phyloP scores from a whole-genome alignment of 371 early-diverging fungal genomes.

The Mucor piriformis region DNA sequence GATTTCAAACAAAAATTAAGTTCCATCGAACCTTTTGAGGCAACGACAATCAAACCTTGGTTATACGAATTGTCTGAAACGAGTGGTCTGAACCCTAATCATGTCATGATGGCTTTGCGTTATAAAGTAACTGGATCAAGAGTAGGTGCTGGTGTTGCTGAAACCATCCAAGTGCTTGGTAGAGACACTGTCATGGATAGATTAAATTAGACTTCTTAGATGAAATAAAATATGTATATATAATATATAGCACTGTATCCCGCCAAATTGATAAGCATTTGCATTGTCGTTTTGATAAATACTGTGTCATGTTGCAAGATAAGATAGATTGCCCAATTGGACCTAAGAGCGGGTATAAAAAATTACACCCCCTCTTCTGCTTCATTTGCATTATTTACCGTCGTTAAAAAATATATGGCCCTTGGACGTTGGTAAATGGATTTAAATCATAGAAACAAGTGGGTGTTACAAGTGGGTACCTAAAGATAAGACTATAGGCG shows the following conservation, averaged over 20 bases:
- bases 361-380: too few species aligned
- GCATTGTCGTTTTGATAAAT: too few species aligned
- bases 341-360: too few species aligned
- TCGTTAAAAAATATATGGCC: too few species aligned
- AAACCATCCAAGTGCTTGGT: constrained; percentile 59
- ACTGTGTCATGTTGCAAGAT: too few species aligned
- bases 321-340: too few species aligned
- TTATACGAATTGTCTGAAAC: constrained; percentile 33
- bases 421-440: too few species aligned
- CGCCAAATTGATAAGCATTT: not conserved
- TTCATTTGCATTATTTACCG: too few species aligned
- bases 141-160: constrained; percentile 67
- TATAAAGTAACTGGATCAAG: constrained; percentile 67
- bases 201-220: constrained; percentile 4
- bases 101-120: constrained; percentile 66
- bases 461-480: too few species aligned
- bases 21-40: constrained; percentile 35
- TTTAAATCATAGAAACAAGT: too few species aligned
- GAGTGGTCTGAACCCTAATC: constrained; percentile 46
- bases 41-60: constrained; percentile 29
- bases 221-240: constrained; percentile 1
- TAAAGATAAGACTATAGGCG: too few species aligned
- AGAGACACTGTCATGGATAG: constrained; percentile 20
- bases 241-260: not conserved
- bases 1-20: constrained; percentile 20